phyloP scores from a whole-genome alignment of 345 rosid genomes.

The Melastoma malabathricum region DNA sequence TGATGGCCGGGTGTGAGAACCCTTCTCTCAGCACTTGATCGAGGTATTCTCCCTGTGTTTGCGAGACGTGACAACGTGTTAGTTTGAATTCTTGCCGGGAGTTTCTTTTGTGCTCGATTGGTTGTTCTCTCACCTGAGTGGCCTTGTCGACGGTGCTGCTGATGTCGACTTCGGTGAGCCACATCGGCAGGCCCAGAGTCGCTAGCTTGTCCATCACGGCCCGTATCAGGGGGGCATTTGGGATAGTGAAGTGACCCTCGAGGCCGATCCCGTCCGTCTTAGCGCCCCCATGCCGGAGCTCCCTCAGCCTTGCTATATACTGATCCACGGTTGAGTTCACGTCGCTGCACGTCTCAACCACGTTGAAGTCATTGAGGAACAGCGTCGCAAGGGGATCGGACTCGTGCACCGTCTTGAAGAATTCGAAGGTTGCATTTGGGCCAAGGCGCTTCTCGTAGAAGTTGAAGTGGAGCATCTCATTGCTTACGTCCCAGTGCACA shows the following conservation, averaged over 20 bases:
- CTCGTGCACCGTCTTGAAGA: conserved; percentile 44
- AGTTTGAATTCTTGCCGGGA: not conserved
- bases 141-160: conserved; percentile 23
- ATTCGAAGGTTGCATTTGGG: conserved; percentile 42
- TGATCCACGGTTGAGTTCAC: conserved; percentile 61
- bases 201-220: conserved; percentile 66
- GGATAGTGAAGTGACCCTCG: conserved; percentile 59
- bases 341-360: conserved; percentile 67
- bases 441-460: conserved; percentile 61
- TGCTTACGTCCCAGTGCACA: conserved; percentile 84
- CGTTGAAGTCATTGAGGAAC: conserved; percentile 74
- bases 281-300: conserved; percentile 34
- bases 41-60: conserved; percentile 30
- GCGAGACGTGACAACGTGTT: too few relatives aligned
- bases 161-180: conserved; percentile 86
- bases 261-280: conserved; percentile 61
- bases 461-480: conserved; percentile 83
- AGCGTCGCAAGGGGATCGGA: conserved; percentile 57
- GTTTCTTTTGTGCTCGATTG: not conserved
- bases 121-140: conserved; percentile 42
- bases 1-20: conserved; percentile 64
- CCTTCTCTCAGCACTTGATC: conserved; percentile 81
- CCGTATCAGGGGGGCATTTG: conserved; percentile 59
- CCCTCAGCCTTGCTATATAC: conserved; percentile 41
- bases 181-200: conserved; percentile 51